Evolutionary conservation across 2,329 filamentous ascomycete genomes (phyloP), one percentile per base, ranked within the genome.

Genomic region (Sporothrix sp.): DNA sequence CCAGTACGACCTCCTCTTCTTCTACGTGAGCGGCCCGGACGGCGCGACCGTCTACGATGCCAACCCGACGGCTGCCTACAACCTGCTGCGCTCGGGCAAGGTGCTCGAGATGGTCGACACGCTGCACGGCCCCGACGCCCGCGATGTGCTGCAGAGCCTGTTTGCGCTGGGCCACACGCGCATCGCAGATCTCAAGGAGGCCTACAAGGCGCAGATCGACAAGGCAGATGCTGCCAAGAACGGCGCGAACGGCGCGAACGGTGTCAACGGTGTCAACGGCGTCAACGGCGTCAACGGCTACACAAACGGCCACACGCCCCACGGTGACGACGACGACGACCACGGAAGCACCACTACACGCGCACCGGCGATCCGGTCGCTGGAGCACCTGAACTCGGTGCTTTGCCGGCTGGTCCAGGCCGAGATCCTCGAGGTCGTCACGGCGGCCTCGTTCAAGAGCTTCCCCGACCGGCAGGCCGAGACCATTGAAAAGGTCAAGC

Each of bases 1-100:
- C 37, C 91, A 97, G 64, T 86, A 95, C 63, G 88, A 90, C 62
- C 78, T 97, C 44, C 73, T 94, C 56, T 87, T 82, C 65, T 84
- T 90, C 66, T 76, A 81, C 57, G 79, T 81, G 57, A 76, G 82
- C 53, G 76, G 75, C 40, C 65, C 74, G 45, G 85, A 85, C 21
- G 43, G 50, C 18, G 10, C 49, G 3, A 55, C 58, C 35, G 81
- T 80, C 63, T 98, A 97, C 68, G 87, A 95, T 64, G 85, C 88
- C 52, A 89, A 96, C 60, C 73, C 82, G 62, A 73, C 81, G 58
- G 80, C 83, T 54, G 86, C 88, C 56, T 97, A 97, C 68, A 83
- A 83, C 58, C 74, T 96, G 38, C 73, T 90, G 33, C 85, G 93
- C 52, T 79, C 80, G 4, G 89, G 88, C 38, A 93, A 88, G 66